These are phyloP conservation scores for Candida lessepsii DNA, from an alignment of 805 yeast species.

Conservation along the genomic window DNA sequence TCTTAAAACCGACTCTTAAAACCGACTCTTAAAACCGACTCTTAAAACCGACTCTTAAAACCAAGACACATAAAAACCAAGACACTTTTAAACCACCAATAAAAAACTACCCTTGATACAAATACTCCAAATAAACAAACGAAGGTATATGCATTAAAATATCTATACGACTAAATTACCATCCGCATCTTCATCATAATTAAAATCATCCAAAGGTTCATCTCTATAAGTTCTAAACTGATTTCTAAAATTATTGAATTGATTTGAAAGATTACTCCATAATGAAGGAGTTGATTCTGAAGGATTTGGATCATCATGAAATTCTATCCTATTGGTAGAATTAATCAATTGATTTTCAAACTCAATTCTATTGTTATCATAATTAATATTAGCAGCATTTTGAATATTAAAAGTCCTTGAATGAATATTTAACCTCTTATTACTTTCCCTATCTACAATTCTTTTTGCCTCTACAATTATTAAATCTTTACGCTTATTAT, in stretches of 20 bases:
- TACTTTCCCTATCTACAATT: slow-evolving; percentile 34
- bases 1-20: no score
- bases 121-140: no score
- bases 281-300: slow-evolving; percentile 13
- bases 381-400: slow-evolving; percentile 26
- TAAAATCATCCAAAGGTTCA: slow-evolving; percentile 29
- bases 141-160: not conserved
- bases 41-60: no score
- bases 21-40: no score
- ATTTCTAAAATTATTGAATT: slow-evolving; percentile 9
- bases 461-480: slow-evolving; percentile 43
- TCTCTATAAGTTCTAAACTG: slow-evolving; percentile 20
- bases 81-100: no score
- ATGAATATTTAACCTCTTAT: slow-evolving; percentile 23
- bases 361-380: slow-evolving; percentile 25
- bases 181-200: slow-evolving; percentile 36
- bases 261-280: slow-evolving; percentile 20
- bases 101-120: no score
- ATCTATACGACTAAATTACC: slow-evolving; percentile 27
- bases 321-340: slow-evolving; percentile 22
- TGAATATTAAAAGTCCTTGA: slow-evolving; percentile 27
- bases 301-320: slow-evolving; percentile 15
- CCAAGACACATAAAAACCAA: no score
- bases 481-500: slow-evolving; percentile 31
- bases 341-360: slow-evolving; percentile 20